Base-by-base conservation (phyloP, 139 green algal genomes). In the Asterochloris erici region DNA sequence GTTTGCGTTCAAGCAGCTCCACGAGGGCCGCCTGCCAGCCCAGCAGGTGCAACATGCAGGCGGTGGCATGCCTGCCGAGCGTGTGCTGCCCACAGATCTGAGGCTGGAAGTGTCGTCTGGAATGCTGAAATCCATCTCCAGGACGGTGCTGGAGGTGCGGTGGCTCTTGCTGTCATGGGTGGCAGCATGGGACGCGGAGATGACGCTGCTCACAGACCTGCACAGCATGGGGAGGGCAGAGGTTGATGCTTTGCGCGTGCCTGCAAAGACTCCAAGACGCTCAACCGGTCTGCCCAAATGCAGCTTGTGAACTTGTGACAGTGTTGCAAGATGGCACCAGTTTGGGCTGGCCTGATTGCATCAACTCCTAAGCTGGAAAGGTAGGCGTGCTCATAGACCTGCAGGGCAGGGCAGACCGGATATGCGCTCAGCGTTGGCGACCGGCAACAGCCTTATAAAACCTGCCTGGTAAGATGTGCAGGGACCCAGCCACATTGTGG, bases 1-100 rank as follows among this genome's bases (percentile, higher is more conserved):
- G 38, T 54, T 10, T 54, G 38, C 38, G 6, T 2, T 54, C 38
- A 54, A 54, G 38, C 38, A 54, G 6, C 6, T 6, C 38, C 6
- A 54, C 38, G 6, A 54, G 38, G 38, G 38, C n/a, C n/a, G n/a
- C n/a, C n/a, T n/a, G n/a, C n/a, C n/a, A n/a, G n/a, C 38, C 38
- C 38, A 54, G 38, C 38, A 54, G 38, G 38, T 54, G 38, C 6
- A 6, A 54, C 38, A 54, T 54, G 38, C 38, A 6, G 6, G 38
- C 6, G 38, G 38, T 54, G 38, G 38, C 38, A 6, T 54, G 38
- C 38, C 38, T 54, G 38, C 38, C 6, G 38, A 54, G 38, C 38
- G 38, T 54, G 76, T 80, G 76, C 76, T 80, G 76, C 76, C 68
- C 76, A 80, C 68, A 21, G 76, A 80, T 19, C 76, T 80, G 54